Evolutionary conservation across 2,329 filamentous ascomycete species (phyloP).

Genomic region (Orbilia oligospora): DNA sequence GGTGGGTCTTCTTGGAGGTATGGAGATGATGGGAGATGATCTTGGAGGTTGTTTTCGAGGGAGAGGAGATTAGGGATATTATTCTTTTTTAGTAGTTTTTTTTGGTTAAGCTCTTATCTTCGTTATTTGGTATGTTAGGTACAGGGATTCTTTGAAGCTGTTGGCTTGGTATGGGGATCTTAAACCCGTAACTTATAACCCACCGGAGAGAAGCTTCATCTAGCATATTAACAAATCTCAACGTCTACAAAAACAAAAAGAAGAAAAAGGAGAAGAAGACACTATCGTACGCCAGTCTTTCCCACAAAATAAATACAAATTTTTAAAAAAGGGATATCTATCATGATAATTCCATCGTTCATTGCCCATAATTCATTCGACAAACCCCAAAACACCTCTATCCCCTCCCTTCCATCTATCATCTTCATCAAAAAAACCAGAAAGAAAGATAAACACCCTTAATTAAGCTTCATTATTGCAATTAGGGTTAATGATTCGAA

Average conservation of each 20-base stretch:
- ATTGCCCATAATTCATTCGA: too few relatives aligned
- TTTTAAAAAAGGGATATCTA: too few relatives aligned
- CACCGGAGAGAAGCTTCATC: too few relatives aligned
- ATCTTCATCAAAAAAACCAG: not conserved
- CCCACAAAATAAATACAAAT: too few relatives aligned
- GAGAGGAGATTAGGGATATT: not conserved
- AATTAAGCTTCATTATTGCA: not conserved
- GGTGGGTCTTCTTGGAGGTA: not conserved
- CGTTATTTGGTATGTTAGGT: not conserved
- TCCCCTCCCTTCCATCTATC: not conserved
- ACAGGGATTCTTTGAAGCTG: not conserved
- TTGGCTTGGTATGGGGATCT: not conserved
- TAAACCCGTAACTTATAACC: not conserved
- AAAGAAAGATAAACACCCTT: too few relatives aligned
- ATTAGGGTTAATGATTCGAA: conserved; percentile 24
- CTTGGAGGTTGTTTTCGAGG: not conserved
- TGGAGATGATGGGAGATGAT: not conserved
- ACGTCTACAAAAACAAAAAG: too few relatives aligned
- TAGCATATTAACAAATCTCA: too few relatives aligned
- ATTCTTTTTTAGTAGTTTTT: too few relatives aligned
- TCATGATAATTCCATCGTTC: too few relatives aligned
- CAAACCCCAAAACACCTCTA: too few relatives aligned
- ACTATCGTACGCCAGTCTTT: too few relatives aligned
- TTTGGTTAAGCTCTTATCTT: not conserved
- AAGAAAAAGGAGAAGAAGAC: too few relatives aligned